Evolutionary conservation across 2,329 filamentous ascomycete species (phyloP).

Genomic region (Sphaerulina vaccinii): DNA sequence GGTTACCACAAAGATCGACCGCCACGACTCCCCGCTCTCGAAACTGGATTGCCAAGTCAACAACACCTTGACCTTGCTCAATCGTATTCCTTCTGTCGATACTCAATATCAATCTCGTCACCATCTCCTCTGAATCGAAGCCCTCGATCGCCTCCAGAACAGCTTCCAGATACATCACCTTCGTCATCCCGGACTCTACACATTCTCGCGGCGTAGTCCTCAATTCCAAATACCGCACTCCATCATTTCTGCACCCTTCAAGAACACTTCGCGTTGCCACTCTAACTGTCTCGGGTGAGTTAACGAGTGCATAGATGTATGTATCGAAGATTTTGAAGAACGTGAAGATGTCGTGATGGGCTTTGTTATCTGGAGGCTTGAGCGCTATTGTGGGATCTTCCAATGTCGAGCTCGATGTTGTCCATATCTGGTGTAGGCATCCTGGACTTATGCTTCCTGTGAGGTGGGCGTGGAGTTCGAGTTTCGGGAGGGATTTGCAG

Average conservation of each 20-base stretch:
- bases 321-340: conserved; percentile 77
- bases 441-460: conserved; percentile 73
- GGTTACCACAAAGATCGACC: conserved; percentile 77
- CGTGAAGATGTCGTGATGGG: conserved; percentile 43
- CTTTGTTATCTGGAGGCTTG: conserved; percentile 56
- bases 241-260: conserved; percentile 65
- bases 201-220: conserved; percentile 74
- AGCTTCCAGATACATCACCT: conserved; percentile 62
- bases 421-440: conserved; percentile 74
- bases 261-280: conserved; percentile 67
- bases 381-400: conserved; percentile 69
- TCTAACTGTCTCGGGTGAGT: conserved; percentile 53
- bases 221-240: conserved; percentile 75
- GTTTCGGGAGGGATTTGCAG: conserved; percentile 42
- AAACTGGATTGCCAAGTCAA: conserved; percentile 62
- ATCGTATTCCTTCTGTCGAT: conserved; percentile 66
- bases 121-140: conserved; percentile 33
- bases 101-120: conserved; percentile 64
- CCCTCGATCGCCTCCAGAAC: conserved; percentile 66
- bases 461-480: conserved; percentile 73
- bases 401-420: conserved; percentile 36
- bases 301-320: conserved; percentile 76
- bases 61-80: conserved; percentile 60
- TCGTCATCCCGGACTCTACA: conserved; percentile 54
- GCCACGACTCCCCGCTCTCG: conserved; percentile 59